phyloP scores from a whole-genome alignment of 805 yeast species.

The Nakazawaea pomicola region DNA sequence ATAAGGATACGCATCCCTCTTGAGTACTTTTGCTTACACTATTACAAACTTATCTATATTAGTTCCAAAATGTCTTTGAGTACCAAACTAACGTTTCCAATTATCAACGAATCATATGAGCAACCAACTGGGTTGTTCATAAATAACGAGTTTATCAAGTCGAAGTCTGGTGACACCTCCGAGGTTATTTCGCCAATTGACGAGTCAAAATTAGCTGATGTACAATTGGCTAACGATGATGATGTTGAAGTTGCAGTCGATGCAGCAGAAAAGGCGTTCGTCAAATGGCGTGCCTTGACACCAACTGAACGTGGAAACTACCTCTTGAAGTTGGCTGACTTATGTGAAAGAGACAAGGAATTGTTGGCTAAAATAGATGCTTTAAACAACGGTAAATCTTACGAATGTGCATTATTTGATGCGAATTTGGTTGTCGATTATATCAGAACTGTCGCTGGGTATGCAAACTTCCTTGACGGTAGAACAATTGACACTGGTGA shows the following conservation, averaged over 20 bases:
- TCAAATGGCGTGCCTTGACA: slow-evolving; percentile 53
- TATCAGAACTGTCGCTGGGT: slow-evolving; percentile 67
- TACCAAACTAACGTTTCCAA: slow-evolving; percentile 26
- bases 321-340: slow-evolving; percentile 59
- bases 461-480: slow-evolving; percentile 65
- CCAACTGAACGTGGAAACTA: slow-evolving; percentile 51
- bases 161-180: slow-evolving; percentile 44
- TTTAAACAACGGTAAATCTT: slow-evolving; percentile 72
- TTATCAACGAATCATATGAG: slow-evolving; percentile 29
- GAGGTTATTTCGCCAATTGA: slow-evolving; percentile 46
- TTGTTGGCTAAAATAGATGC: slow-evolving; percentile 64
- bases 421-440: slow-evolving; percentile 56
- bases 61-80: too few species aligned
- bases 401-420: slow-evolving; percentile 61
- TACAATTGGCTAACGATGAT: slow-evolving; percentile 48
- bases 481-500: slow-evolving; percentile 57
- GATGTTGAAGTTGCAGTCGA: slow-evolving; percentile 69
- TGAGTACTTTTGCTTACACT: too few species aligned
- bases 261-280: slow-evolving; percentile 59
- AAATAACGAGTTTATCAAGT: slow-evolving; percentile 49
- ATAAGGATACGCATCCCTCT: too few species aligned
- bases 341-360: slow-evolving; percentile 60
- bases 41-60: too few species aligned
- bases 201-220: slow-evolving; percentile 44
- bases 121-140: slow-evolving; percentile 59